Percentiles rank a stretch among this genome's conserved stretches.
These are phyloP conservation scores for Volutella citrinella DNA, from an alignment of 2,329 filamentous ascomycete species.

Conservation along the genomic window DNA sequence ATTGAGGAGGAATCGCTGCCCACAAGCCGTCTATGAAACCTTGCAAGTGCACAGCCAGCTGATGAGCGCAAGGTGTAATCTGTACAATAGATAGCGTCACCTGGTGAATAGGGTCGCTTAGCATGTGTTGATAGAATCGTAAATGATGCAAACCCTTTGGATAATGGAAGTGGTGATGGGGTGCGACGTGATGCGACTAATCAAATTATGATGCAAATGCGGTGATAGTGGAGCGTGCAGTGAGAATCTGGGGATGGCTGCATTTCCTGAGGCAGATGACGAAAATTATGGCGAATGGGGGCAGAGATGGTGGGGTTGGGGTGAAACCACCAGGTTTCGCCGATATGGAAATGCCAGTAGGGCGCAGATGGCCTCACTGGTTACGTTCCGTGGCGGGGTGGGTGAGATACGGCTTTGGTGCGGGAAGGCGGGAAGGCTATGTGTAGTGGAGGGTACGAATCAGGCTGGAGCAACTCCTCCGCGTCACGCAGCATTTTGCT, in stretches of 20 bases:
- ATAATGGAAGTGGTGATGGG: conserved; percentile 7
- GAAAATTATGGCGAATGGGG: conserved; percentile 17
- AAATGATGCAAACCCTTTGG: conserved; percentile 17
- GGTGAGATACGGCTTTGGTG: too few species aligned
- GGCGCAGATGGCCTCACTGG: too few species aligned
- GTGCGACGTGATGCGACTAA: too few species aligned
- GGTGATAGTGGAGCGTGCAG: too few species aligned
- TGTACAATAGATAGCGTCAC: conserved; percentile 28
- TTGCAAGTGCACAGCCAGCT: too few species aligned
- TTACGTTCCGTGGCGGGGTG: too few species aligned
- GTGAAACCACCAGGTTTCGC: too few species aligned
- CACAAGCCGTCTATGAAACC: conserved; percentile 31
- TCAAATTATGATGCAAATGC: too few species aligned
- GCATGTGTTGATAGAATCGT: conserved; percentile 25
- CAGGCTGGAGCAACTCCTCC: conserved; percentile 3
- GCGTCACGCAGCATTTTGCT: too few species aligned
- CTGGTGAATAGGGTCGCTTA: conserved; percentile 15
- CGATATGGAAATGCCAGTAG: too few species aligned
- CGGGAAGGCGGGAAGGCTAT: conserved; percentile 5
- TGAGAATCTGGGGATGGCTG: too few species aligned
- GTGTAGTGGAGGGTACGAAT: conserved; percentile 13
- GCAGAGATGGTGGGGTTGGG: conserved; percentile 13
- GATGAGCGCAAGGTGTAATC: too few species aligned
- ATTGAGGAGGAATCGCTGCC: conserved; percentile 23
- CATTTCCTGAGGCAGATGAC: conserved; percentile 7